Evolutionary conservation across 108 stramenopile genomes (phyloP), one percentile per base, ranked within the genome.

Genomic region (Epithemia pelagica): DNA sequence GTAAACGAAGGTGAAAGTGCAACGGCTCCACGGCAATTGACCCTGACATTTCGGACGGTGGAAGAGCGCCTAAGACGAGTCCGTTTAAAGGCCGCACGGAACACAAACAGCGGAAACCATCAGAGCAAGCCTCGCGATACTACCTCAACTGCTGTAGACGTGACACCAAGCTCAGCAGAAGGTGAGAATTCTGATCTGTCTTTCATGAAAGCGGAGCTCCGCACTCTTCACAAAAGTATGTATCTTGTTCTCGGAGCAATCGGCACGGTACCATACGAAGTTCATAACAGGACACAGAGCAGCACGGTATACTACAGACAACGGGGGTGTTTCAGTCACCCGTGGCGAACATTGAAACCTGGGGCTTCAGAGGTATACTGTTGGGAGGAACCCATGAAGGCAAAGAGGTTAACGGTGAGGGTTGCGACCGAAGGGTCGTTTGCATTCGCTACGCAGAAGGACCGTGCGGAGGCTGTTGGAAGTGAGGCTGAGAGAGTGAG

Each of bases 321-420:
- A 10, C 81, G 80, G 57, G 74, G 78, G 2, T 90, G 90, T 46
- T 78, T 83, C 1, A 70, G 83, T 31, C 90, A 92, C 56, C 79
- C 79, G 37, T 96, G 91, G 91, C 83, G 78, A 22, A 63, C 65
- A 28, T 74, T 96, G 30, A 68, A 74, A 26, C 95, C 95, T 1
- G 91, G 95, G n/a, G 82, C 89, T 59, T 82, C 82, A 1, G 37
- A 58, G 28, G 22, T 77, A 1, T 96, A 93, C 69, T 83, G 82
- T 26, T 96, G 92, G 92, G 86, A 96, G 69, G 95, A 96, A 51
- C 95, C 95, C 2, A 78, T 87, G 74, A 90, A 81, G 59, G 77
- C 87, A 15, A 87, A 90, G 65, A 90, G 91, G 69, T 77, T 96
- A 7, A 75, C 80, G 30, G 79, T 93, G 19, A 69, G 86, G n/a